These are phyloP conservation scores for Plasmodium cynomolgi DNA, from an alignment of 169 alveolate genomes.

Conservation along the genomic window DNA sequence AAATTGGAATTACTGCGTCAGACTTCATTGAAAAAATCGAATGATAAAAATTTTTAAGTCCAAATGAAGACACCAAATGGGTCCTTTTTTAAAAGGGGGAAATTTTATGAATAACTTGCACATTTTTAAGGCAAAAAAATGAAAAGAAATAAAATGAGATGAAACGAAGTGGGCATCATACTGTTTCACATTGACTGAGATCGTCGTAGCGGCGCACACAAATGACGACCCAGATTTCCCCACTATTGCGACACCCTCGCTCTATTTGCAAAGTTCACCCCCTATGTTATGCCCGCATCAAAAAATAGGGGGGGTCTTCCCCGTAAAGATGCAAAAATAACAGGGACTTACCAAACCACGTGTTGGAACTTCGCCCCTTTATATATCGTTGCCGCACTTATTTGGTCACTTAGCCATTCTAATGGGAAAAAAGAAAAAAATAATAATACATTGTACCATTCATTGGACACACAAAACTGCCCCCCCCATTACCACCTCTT, in stretches of 20 bases:
- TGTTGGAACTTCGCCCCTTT: neutral
- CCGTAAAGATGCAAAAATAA: neutral
- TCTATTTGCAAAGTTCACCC: neutral
- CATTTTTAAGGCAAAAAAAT: neutral
- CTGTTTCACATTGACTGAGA: neutral
- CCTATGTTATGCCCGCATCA: neutral
- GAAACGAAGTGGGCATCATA: neutral
- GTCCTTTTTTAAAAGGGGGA: neutral
- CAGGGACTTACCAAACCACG: neutral
- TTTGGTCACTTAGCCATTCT: neutral
- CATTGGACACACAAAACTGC: neutral
- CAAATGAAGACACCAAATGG: neutral
- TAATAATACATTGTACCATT: neutral
- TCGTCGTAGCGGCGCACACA: neutral
- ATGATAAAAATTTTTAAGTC: neutral
- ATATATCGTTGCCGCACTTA: neutral
- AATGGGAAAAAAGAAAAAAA: neutral
- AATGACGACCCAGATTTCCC: neutral
- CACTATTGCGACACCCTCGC: neutral
- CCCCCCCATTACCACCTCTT: neutral
- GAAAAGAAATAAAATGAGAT: neutral
- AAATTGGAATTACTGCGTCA: neutral
- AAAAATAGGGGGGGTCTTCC: neutral
- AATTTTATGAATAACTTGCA: neutral
- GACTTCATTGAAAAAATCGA: neutral